A percentile compares a stretch with the other conserved stretches of the same genome.
phyloP scores from a whole-genome alignment of 1,284 basidiomycete species.

The Exobasidium rhododendri region DNA sequence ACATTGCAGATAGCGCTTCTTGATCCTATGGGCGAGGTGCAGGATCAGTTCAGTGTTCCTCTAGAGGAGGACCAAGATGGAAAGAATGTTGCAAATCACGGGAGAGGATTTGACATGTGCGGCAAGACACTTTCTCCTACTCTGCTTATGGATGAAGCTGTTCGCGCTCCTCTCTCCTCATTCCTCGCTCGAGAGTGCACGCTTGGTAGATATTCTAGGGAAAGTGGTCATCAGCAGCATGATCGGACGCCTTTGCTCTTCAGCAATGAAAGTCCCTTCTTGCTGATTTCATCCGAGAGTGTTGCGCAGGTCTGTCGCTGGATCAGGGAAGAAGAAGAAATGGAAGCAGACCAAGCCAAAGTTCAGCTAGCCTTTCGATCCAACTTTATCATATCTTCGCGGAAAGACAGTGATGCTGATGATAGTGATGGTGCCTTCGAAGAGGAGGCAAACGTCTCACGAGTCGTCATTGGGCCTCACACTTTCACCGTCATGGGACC shows the following conservation, averaged over 20 bases:
- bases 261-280: constrained; percentile 41
- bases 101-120: constrained; percentile 19
- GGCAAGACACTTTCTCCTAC: constrained; percentile 19
- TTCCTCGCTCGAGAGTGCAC: constrained; percentile 31
- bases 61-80: constrained; percentile 16
- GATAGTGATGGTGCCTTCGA: background rate
- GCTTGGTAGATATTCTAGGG: constrained; percentile 16
- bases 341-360: background rate
- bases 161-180: constrained; percentile 22
- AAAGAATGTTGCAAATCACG: background rate
- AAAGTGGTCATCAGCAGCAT: constrained; percentile 15
- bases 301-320: constrained; percentile 27
- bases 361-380: constrained; percentile 30
- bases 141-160: constrained; percentile 18
- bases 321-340: constrained; percentile 17
- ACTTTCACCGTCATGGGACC: constrained; percentile 10
- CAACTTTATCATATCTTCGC: constrained; percentile 28
- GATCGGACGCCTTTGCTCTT: constrained; percentile 32
- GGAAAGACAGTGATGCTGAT: background rate
- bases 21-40: background rate
- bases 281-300: constrained; percentile 29
- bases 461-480: background rate
- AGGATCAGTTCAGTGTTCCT: constrained; percentile 20
- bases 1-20: constrained; percentile 20
- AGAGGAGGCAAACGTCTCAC: background rate